Base-by-base conservation (phyloP, 495 filamentous ascomycete genomes). In the Cercophora samala region DNA sequence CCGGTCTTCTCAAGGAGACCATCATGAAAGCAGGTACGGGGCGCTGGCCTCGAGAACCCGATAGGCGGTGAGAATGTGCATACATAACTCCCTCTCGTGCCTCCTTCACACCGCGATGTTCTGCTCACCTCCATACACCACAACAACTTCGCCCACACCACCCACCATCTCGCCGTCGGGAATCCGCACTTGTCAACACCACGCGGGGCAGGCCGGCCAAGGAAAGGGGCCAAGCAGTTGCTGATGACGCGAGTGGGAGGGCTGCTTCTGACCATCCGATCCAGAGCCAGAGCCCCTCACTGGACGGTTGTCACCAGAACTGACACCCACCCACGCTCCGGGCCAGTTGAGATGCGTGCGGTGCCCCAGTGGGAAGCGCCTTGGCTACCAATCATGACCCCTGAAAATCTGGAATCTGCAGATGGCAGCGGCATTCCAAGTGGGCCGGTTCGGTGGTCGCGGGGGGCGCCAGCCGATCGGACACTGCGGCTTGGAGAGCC, bases 11-110 rank as follows among this genome's bases (percentile, higher is more conserved):
- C 24, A 62, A 32, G 5, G 25, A 22, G 46, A 19, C 58, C 65
- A 53, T 37, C 37, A 46, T 46, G 53, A 60, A 71, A 68, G 69
- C 69, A 71, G 69, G 69, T 71, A 71, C 69, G 51, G 66, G 61
- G 62, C 66, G 56, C 55, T 19, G 54, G 54, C 54, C 62, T 51
- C 58, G 54, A 60, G 58, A 29, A 32, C 58, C 58, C 18, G 58
- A 23, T 60, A 24, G 58, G 58, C 23, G 23, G 58, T 56, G 53
- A 21, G 58, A 9, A 13, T 46, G 37, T 46, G 37, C 37, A 46
- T 46, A 46, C 37, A 46, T 46, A 46, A 18, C 13, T 46, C 37
- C 15, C 37, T 46, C 37, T 46, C 37, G 37, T 46, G 37, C 37
- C 37, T 46, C 37, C 15, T 13, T 46, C 37, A 46, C 37, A 46